These are phyloP conservation scores for Avena eriantha DNA, from an alignment of 176 grass and related monocot genomes.

Conservation along the genomic window DNA sequence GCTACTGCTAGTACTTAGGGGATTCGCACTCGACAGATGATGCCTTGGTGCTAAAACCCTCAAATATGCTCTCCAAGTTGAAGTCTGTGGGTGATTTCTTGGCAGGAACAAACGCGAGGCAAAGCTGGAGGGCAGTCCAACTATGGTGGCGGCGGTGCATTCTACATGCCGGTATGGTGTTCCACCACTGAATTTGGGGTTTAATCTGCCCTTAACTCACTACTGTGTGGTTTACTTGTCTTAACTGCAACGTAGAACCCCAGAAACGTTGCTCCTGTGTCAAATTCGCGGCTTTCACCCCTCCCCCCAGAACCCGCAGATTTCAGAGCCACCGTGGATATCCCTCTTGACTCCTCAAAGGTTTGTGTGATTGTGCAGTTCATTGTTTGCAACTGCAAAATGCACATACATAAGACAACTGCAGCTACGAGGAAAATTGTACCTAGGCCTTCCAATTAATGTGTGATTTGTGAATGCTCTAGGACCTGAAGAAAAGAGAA, in stretches of 20 bases:
- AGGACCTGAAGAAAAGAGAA: conserved; percentile 95
- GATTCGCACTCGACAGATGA: neutral
- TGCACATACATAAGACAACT: neutral
- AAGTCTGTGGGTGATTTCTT: neutral
- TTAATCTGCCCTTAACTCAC: conserved; percentile 10
- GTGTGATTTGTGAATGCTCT: conserved; percentile 25
- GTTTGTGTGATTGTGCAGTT: conserved; percentile 43
- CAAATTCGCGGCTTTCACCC: conserved; percentile 88
- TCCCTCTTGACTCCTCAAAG: conserved; percentile 87
- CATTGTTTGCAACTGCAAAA: conserved; percentile 2
- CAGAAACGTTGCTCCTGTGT: conserved; percentile 60
- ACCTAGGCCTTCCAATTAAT: neutral
- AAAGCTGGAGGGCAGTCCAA: conserved; percentile 61
- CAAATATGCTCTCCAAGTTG: neutral
- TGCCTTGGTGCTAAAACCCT: conserved; percentile 33
- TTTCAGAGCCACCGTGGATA: conserved; percentile 77
- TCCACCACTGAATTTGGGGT: neutral
- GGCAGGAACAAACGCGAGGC: conserved; percentile 57
- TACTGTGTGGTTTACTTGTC: neutral
- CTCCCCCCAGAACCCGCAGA: conserved; percentile 84
- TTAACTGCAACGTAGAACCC: conserved; percentile 60
- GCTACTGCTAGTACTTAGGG: conserved; percentile 8
- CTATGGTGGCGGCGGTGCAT: conserved; percentile 64
- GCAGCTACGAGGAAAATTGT: neutral
- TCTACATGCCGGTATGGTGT: conserved; percentile 60